Evolutionary conservation across 768 basidiomycete species (phyloP), one percentile per base, ranked within the genome.

Genomic region (Clitopilus hobsonii): DNA sequence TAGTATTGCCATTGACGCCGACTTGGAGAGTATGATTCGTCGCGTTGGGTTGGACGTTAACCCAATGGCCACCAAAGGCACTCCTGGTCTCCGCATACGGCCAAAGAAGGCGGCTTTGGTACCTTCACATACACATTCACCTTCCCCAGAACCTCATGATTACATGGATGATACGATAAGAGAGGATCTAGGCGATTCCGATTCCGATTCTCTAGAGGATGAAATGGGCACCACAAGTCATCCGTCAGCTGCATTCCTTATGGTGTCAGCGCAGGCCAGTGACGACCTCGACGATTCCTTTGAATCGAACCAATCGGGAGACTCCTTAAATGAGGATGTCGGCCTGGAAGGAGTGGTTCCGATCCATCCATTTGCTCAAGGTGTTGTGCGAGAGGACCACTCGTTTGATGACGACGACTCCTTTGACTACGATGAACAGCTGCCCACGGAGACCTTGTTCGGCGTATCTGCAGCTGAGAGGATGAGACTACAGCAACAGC

Each of bases 181-280:
- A 27, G 66, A 65, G 1, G 66, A 66, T 16, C 60, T 65, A 5
- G 77, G 75, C 52, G 80, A 83, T 58, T 83, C 80, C 1, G 80
- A 83, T 59, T 84, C 83, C 1, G 85, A 86, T 63, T 83, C 82
- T 24, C 70, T 83, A 52, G 41, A 45, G 8, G 81, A 81, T 55
- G 81, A 83, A 38, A 70, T 81, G 50, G 75, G 81, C 61, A 77
- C 79, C 63, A 78, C 83, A 2, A 79, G 76, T 3, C 82, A 85
- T 59, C 87, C 88, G 1, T 87, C 86, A 7, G 83, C 82, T 1
- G 86, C 86, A 1, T 89, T 91, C 68, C 71, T 91, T 2, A 80
- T 88, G 74, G 85, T 82, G 3, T 74, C 78, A 13, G 56, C 61
- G 0, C 73, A 72, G 58, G 68, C 71, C 1, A 63, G 63, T 28